Percentiles rank a stretch among this genome's conserved stretches.
Conservation (phyloP, 2,329 filamentous ascomycete species). For the Exserohilum rostratum region DNA sequence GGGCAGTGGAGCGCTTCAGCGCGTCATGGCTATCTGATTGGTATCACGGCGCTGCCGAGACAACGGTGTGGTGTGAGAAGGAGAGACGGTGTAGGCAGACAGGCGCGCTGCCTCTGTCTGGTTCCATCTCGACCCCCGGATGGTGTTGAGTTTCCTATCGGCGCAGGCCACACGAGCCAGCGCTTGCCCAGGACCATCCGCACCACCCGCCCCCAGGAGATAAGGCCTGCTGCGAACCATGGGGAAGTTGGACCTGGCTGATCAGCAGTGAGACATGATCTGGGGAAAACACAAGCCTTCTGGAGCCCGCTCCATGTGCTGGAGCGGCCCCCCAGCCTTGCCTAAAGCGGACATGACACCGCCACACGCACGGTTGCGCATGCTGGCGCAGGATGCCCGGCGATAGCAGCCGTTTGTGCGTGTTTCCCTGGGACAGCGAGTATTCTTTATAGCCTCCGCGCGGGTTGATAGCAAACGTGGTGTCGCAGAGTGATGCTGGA, state of each 20-base stretch:
- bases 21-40: neutral
- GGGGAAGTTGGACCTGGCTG: conserved; percentile 16
- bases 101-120: neutral
- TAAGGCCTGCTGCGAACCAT: conserved; percentile 1
- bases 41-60: neutral
- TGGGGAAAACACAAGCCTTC: conserved; percentile 35
- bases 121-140: neutral
- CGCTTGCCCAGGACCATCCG: conserved; percentile 12
- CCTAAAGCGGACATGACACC: conserved; percentile 33
- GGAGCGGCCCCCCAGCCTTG: conserved; percentile 28
- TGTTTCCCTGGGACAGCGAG: neutral
- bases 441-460: neutral
- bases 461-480: neutral
- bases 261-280: conserved; percentile 32
- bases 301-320: conserved; percentile 29
- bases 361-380: conserved; percentile 30
- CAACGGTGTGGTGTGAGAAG: neutral
- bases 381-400: conserved; percentile 10
- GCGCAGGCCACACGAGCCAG: conserved; percentile 5
- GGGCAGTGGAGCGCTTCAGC: neutral
- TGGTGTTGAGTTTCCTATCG: conserved; percentile 3
- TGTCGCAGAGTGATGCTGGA: conserved; percentile 22
- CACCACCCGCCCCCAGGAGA: neutral
- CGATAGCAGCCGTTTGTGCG: neutral
- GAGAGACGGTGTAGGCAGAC: neutral